These are phyloP conservation scores for Articulospora tetracladia DNA, from an alignment of 495 filamentous ascomycete species.

Conservation along the genomic window DNA sequence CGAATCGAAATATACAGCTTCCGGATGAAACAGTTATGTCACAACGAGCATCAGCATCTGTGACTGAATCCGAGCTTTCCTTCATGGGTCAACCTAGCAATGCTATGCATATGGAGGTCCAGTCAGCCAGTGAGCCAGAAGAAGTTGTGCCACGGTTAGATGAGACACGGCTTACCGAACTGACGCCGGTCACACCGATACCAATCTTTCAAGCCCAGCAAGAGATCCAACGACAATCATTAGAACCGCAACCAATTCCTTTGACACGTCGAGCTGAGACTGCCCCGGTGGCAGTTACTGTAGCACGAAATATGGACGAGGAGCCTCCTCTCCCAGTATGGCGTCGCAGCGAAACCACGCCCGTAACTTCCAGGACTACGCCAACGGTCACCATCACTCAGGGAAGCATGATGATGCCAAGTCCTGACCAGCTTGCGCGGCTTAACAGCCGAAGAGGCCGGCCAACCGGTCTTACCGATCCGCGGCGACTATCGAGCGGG, in stretches of 20 bases:
- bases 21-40: neutral
- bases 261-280: conserved; percentile 17
- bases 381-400: neutral
- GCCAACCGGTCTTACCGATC: conserved; percentile 18
- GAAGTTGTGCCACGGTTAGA: conserved; percentile 12
- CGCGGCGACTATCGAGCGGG: conserved; percentile 17
- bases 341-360: conserved; percentile 15
- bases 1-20: neutral
- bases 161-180: conserved; percentile 13
- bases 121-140: neutral
- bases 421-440: conserved; percentile 23
- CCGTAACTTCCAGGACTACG: neutral
- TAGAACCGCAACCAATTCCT: conserved; percentile 10
- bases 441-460: conserved; percentile 26
- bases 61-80: neutral
- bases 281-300: conserved; percentile 5
- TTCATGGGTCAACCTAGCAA: neutral
- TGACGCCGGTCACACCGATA: conserved; percentile 1
- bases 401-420: conserved; percentile 13
- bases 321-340: conserved; percentile 13
- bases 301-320: conserved; percentile 1
- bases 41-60: neutral
- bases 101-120: neutral
- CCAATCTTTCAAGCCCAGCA: conserved; percentile 1
- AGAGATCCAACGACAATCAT: neutral